These are phyloP conservation scores for Skeletonema grethae DNA, from an alignment of 108 stramenopile species.

Conservation along the genomic window DNA sequence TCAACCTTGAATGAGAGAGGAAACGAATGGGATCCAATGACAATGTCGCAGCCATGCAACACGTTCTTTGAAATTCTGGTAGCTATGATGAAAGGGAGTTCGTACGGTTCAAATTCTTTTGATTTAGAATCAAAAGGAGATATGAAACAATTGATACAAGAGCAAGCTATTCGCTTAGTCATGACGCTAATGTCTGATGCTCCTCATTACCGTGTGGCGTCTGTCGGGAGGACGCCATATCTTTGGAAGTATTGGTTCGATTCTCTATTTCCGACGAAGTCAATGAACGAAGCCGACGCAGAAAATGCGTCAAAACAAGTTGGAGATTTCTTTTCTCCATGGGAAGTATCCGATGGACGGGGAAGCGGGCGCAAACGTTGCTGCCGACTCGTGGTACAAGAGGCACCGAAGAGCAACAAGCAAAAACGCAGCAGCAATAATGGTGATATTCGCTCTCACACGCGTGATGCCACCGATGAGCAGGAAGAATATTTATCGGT, in stretches of 20 bases:
- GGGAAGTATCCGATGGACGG: constrained; percentile 16
- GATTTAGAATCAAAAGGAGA: neutral
- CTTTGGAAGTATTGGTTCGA: constrained; percentile 55
- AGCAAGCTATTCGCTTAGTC: constrained; percentile 34
- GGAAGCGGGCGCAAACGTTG: constrained; percentile 25
- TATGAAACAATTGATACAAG: neutral
- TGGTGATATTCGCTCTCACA: neutral
- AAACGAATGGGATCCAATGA: constrained; percentile 37
- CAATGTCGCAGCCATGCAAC: constrained; percentile 27
- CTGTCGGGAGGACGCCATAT: constrained; percentile 25
- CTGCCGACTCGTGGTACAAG: neutral
- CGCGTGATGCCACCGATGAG: neutral
- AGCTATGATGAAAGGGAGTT: constrained; percentile 34
- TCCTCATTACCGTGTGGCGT: constrained; percentile 15
- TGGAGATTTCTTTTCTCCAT: constrained; percentile 36
- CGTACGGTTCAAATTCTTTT: neutral
- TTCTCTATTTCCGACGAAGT: constrained; percentile 25
- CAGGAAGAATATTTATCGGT: constrained; percentile 1
- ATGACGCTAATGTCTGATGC: constrained; percentile 46
- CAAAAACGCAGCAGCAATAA: constrained; percentile 2
- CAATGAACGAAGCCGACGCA: neutral
- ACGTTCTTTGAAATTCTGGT: constrained; percentile 38
- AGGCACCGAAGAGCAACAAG: neutral
- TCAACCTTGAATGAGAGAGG: neutral
- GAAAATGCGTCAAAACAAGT: neutral